A percentile compares a stretch with the other conserved stretches of the same genome.
Conservation (phyloP, 352 stramenopile species). For the Thraustochytrium sp. region DNA sequence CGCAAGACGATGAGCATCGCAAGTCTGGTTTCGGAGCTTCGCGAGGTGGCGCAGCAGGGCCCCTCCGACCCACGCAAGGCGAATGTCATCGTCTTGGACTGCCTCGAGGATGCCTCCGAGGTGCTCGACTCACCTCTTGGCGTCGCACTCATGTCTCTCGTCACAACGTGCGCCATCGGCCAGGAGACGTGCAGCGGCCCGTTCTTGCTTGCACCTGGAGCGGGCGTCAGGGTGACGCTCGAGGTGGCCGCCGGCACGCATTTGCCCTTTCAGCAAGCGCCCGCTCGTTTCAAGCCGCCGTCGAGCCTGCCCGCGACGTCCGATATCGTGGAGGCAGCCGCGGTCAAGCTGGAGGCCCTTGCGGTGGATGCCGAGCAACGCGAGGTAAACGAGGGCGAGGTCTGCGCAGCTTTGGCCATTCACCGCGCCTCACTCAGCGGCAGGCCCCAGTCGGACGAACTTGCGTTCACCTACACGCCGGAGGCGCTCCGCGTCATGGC, state of each 20-base stretch:
- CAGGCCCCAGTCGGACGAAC: no score
- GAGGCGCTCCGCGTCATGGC: not conserved
- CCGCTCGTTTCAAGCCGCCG: not conserved
- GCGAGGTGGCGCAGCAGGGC: not conserved
- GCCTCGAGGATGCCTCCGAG: not conserved
- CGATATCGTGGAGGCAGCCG: not conserved
- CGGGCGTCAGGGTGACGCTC: not conserved
- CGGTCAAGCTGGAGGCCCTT: not conserved
- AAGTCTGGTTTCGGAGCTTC: not conserved
- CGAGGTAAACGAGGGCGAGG: not conserved
- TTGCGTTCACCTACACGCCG: constrained; percentile 9
- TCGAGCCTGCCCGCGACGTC: not conserved
- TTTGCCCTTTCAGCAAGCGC: constrained; percentile 5
- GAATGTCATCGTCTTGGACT: not conserved
- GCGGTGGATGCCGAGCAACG: not conserved
- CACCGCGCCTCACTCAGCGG: no score
- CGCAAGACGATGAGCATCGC: no score
- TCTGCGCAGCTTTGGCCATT: not conserved
- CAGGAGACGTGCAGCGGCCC: not conserved
- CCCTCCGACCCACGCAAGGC: not conserved
- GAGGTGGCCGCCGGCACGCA: not conserved
- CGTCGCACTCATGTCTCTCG: not conserved
- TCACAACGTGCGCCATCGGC: constrained; percentile 21
- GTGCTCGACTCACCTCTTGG: constrained; percentile 22
- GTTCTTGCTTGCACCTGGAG: not conserved